Base-by-base conservation (phyloP, 805 yeast species). In the Monosporozyma yasuniensis region DNA sequence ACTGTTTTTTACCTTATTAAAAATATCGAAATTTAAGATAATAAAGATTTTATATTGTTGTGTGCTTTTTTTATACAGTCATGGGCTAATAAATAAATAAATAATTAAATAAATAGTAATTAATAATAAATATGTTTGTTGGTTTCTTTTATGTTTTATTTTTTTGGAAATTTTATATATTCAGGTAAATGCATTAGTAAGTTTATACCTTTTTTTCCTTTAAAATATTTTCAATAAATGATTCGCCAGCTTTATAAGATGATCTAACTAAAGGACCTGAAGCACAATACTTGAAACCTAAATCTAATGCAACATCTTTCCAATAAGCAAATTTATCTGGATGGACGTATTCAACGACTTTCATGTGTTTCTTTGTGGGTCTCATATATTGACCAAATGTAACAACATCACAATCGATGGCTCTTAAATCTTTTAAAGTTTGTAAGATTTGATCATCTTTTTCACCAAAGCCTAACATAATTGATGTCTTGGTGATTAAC, bases 321-420 rank as follows among this genome's bases (percentile, higher is more conserved):
- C 99, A 93, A 65, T 84, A 76, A 52, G 90, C 96, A 65, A 93
- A 93, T 67, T 88, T 89, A 58, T 87, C 96, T 2, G 99, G 99
- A 23, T 81, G 84, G 18, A 93, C 80, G 61, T 93, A 93, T 58
- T 91, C 97, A 10, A 87, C 96, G 42, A 93, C 99, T 72, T 90
- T 90, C 95, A 93, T 89, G 68, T 93, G 99, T 63, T 99, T 82
- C 70, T 87, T 93, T 1, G 99, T 93, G 43, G 99, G 99, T 66
- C 99, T 79, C 97, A 93, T 93, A 68, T 93, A 93, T 70, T 93
- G 99, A 35, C 99, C 99, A 69, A 93, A 93, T 0, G 99, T 93
- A 16, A 93, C 96, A 46, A 93, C 96, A 63, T 93, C 98, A 66
- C 95, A 93, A 8, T 76, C 71, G 42, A 83, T 77, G 18, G 71